These are phyloP conservation scores for Colletotrichum chrysophilum DNA, from an alignment of 2,329 filamentous ascomycete genomes.

Conservation along the genomic window DNA sequence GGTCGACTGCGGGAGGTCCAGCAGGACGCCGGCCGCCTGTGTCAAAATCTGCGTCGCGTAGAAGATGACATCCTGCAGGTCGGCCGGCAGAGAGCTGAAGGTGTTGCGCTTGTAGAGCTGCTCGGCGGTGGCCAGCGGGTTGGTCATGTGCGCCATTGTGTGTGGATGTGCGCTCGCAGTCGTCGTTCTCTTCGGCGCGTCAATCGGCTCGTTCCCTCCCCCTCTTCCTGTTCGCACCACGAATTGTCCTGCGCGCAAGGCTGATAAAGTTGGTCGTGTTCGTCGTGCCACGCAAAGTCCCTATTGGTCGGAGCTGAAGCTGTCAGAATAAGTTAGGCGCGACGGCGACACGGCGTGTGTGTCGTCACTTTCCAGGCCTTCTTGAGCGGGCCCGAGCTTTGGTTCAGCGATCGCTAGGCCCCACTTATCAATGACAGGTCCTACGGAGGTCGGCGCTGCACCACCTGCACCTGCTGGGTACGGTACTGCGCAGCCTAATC, in stretches of 20 bases:
- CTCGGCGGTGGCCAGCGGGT: slow-evolving; percentile 73
- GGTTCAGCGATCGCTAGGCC: neutral
- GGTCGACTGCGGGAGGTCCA: slow-evolving; percentile 84
- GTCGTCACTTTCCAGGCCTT: slow-evolving; percentile 8
- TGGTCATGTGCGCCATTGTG: slow-evolving; percentile 43
- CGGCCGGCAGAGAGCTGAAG: slow-evolving; percentile 64
- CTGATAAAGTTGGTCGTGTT: neutral
- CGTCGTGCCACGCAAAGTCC: neutral
- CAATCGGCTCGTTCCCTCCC: neutral
- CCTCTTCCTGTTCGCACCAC: neutral
- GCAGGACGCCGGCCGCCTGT: slow-evolving; percentile 79
- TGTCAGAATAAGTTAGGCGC: slow-evolving; percentile 5
- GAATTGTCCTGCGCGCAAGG: neutral
- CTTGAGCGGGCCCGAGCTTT: slow-evolving; percentile 2
- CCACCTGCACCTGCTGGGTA: neutral
- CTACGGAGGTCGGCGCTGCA: neutral
- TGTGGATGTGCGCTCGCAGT: neutral
- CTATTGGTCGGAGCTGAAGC: slow-evolving; percentile 13
- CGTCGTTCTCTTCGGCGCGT: neutral
- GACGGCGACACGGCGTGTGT: neutral
- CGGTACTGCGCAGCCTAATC: neutral
- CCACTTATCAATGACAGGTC: neutral
- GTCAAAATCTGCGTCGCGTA: slow-evolving; percentile 76
- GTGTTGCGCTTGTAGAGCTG: slow-evolving; percentile 67
- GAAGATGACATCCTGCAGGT: slow-evolving; percentile 75